A percentile compares a stretch with the other conserved stretches of the same genome.
Conservation (phyloP, 495 filamentous ascomycete species). For the Elasticomyces elasticus region DNA sequence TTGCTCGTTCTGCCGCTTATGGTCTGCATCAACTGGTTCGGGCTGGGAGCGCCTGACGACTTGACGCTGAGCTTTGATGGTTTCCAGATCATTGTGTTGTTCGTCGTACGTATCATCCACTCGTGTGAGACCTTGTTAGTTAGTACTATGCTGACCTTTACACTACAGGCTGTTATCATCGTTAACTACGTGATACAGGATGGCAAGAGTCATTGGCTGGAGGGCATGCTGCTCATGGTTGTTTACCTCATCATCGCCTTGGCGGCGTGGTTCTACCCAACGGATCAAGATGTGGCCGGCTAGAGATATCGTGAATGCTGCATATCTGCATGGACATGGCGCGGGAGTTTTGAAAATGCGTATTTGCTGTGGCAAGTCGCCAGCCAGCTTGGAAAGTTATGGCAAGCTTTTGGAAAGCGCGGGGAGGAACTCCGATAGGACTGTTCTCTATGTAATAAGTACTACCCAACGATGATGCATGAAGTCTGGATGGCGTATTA, state of each 20-base stretch:
- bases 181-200: slow-evolving; percentile 28
- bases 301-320: background rate
- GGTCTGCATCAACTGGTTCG: slow-evolving; percentile 26
- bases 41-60: slow-evolving; percentile 18
- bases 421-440: too few relatives aligned
- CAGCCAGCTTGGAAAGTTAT: too few relatives aligned
- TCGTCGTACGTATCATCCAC: slow-evolving; percentile 12
- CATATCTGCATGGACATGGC: too few relatives aligned
- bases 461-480: too few relatives aligned
- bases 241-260: slow-evolving; percentile 34
- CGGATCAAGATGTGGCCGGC: slow-evolving; percentile 8
- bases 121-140: background rate
- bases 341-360: too few relatives aligned
- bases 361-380: too few relatives aligned
- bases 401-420: too few relatives aligned
- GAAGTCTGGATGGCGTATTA: too few relatives aligned
- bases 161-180: slow-evolving; percentile 17
- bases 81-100: slow-evolving; percentile 24
- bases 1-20: slow-evolving; percentile 25
- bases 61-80: slow-evolving; percentile 27
- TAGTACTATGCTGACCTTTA: background rate
- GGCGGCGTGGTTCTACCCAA: slow-evolving; percentile 32
- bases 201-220: slow-evolving; percentile 31
- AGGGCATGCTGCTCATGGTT: slow-evolving; percentile 30
- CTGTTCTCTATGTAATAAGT: too few relatives aligned